Conservation (phyloP, 2,329 filamentous ascomycete genomes). For the Aureobasidium namibiae region DNA sequence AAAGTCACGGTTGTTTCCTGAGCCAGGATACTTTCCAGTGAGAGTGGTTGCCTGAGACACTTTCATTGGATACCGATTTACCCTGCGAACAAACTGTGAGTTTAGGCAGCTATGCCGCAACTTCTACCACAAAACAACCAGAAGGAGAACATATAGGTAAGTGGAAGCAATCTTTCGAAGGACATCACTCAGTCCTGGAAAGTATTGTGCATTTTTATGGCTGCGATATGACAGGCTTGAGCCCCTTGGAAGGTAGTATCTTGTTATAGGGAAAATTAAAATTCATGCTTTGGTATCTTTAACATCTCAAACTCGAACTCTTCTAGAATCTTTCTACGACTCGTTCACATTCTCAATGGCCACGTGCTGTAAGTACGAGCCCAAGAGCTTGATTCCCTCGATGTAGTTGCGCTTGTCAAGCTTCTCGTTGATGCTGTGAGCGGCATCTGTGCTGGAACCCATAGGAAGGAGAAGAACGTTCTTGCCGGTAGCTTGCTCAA, state of each 20-base stretch:
- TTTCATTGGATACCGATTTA: no score
- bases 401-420: constrained; percentile 96
- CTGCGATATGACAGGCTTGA: no score
- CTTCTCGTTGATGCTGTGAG: constrained; percentile 98
- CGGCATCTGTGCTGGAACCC: constrained; percentile 93
- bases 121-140: no score
- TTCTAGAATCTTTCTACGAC: background rate
- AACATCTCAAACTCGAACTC: background rate
- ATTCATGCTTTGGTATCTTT: constrained; percentile 10
- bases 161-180: no score
- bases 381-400: constrained; percentile 91
- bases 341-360: constrained; percentile 68
- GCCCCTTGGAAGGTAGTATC: no score
- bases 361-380: constrained; percentile 92
- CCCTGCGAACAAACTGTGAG: no score
- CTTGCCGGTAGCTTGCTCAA: constrained; percentile 96
- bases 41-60: no score
- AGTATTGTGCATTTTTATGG: no score
- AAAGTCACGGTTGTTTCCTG: background rate
- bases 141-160: no score
- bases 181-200: no score
- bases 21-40: background rate
- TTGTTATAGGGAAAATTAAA: background rate
- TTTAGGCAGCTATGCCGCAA: background rate
- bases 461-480: constrained; percentile 93